These are phyloP conservation scores for Protomyces macrosporus DNA, from an alignment of 1,139 yeast species.

Conservation along the genomic window DNA sequence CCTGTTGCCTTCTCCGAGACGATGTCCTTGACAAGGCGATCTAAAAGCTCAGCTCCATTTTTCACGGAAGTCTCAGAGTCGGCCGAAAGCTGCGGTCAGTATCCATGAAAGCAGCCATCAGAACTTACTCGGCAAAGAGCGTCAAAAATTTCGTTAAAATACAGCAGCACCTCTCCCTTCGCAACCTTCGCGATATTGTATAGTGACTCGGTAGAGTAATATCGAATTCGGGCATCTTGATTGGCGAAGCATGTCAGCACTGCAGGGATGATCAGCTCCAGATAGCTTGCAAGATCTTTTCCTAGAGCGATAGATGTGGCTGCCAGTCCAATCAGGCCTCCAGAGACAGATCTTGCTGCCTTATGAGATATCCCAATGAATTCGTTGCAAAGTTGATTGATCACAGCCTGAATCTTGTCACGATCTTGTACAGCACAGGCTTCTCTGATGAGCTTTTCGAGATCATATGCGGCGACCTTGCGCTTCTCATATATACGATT, in stretches of 20 bases:
- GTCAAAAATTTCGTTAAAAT: constrained; percentile 92
- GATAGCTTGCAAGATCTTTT: constrained; percentile 50
- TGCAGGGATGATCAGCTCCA: constrained; percentile 85
- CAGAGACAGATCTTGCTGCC: constrained; percentile 74
- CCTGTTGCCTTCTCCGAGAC: constrained; percentile 93
- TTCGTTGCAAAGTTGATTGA: constrained; percentile 62
- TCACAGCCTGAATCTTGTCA: constrained; percentile 61
- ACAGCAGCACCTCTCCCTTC: constrained; percentile 83
- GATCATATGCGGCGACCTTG: constrained; percentile 85
- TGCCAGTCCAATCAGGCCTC: constrained; percentile 67
- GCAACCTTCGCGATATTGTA: constrained; percentile 97
- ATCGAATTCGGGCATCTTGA: constrained; percentile 91
- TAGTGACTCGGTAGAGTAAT: constrained; percentile 93
- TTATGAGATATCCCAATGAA: constrained; percentile 49
- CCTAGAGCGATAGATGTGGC: constrained; percentile 77
- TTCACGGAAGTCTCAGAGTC: constrained; percentile 89
- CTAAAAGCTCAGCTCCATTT: constrained; percentile 92
- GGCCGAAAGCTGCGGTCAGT: constrained; percentile 56
- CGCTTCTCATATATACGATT: constrained; percentile 92
- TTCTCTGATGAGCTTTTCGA: constrained; percentile 47
- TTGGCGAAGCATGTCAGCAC: constrained; percentile 94
- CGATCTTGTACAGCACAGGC: background rate
- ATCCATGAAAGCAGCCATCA: background rate
- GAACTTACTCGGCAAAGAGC: constrained; percentile 58
- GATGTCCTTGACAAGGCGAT: constrained; percentile 77